Percentiles rank a stretch among this genome's conserved stretches.
Conservation (phyloP, 129 eudicot genomes). For the Chrysanthemum seticuspe region DNA sequence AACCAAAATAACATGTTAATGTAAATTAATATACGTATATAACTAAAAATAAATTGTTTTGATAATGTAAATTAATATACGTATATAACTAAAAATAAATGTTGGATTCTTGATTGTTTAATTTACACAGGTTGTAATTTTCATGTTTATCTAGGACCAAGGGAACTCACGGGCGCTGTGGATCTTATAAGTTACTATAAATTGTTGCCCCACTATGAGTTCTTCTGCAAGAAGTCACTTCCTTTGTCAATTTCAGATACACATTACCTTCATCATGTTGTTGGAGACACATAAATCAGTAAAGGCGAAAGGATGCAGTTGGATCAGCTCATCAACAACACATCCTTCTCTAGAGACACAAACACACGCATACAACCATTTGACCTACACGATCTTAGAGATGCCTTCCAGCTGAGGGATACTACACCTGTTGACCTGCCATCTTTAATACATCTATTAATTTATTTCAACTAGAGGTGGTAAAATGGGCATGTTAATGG, state of each 20-base stretch:
- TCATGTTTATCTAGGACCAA: conserved; percentile 67
- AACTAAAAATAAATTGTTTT: no score
- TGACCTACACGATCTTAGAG: conserved; percentile 47
- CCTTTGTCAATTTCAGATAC: conserved; percentile 57
- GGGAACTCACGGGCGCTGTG: conserved; percentile 66
- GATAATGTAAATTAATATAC: no score
- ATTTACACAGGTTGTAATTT: no score
- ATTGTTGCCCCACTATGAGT: conserved; percentile 55
- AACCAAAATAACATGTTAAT: no score
- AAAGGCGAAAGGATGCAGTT: conserved; percentile 77
- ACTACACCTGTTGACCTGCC: conserved; percentile 50
- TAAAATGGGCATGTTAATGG: not conserved
- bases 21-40: no score
- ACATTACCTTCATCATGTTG: conserved; percentile 57
- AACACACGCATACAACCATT: conserved; percentile 52
- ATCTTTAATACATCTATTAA: conserved; percentile 38
- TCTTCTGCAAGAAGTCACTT: conserved; percentile 72
- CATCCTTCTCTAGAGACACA: no score
- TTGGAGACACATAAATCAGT: conserved; percentile 60
- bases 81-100: no score
- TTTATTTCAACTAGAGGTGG: not conserved
- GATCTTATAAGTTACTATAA: conserved; percentile 67
- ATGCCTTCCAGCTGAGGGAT: conserved; percentile 63
- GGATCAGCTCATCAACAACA: conserved; percentile 54
- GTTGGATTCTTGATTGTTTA: no score